Conservation (phyloP, 306 rosid species). For the Prosopis cineraria region DNA sequence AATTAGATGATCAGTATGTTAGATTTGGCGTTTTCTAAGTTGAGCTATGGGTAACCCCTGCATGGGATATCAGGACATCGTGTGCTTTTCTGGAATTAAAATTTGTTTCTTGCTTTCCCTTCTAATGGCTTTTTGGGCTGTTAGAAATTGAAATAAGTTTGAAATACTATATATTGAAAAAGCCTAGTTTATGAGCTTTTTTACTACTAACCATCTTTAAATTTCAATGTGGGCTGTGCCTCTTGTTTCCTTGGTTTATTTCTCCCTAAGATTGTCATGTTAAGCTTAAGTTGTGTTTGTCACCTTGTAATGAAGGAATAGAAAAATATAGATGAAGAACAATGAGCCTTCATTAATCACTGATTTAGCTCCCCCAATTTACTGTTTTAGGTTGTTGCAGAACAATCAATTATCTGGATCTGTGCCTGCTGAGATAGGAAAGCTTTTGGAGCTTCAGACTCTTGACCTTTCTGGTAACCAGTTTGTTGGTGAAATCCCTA, state of each 20-base stretch:
- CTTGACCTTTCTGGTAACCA: slow-evolving; percentile 88
- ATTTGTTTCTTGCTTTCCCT: neutral
- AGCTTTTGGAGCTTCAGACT: slow-evolving; percentile 71
- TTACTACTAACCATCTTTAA: neutral
- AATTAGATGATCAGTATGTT: neutral
- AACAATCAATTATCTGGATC: slow-evolving; percentile 82
- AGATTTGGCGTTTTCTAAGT: neutral
- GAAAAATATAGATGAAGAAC: neutral
- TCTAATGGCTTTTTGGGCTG: neutral
- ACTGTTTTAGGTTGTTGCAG: slow-evolving; percentile 72
- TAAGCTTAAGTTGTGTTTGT: neutral
- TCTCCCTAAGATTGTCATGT: slow-evolving; percentile 4
- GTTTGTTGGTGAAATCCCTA: slow-evolving; percentile 77
- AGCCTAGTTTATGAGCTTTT: neutral
- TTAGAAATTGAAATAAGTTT: neutral
- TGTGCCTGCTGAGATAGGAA: slow-evolving; percentile 80
- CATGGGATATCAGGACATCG: neutral
- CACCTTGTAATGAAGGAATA: neutral
- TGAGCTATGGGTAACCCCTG: neutral
- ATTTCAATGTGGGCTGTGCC: neutral
- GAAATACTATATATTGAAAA: neutral
- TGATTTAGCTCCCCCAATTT: slow-evolving; percentile 23
- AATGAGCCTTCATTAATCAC: slow-evolving; percentile 12
- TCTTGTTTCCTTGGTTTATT: neutral
- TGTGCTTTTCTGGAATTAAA: neutral